Conservation (phyloP, 2,329 filamentous ascomycete species). For the Didymella exigua region DNA sequence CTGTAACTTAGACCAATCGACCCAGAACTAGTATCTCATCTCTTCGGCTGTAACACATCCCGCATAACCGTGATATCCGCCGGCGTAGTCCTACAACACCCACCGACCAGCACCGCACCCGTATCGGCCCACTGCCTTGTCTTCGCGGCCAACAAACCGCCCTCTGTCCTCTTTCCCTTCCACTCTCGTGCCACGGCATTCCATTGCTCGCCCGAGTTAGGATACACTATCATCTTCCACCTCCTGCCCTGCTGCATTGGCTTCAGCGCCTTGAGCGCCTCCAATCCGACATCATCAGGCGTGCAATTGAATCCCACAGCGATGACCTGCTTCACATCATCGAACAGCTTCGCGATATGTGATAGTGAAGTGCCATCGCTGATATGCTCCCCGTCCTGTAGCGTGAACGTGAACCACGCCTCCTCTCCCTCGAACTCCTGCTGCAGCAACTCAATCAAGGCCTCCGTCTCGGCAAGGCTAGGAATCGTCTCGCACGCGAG, state of each 20-base stretch:
- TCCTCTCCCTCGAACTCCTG: constrained; percentile 46
- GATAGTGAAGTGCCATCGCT: constrained; percentile 51
- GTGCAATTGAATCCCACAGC: constrained; percentile 56
- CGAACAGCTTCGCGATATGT: constrained; percentile 41
- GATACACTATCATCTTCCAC: constrained; percentile 49
- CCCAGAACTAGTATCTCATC: background rate
- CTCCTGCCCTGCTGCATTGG: constrained; percentile 15
- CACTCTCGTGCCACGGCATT: constrained; percentile 50
- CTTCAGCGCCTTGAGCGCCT: constrained; percentile 41
- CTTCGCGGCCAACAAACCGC: constrained; percentile 32
- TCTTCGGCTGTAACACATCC: constrained; percentile 24
- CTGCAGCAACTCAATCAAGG: constrained; percentile 47
- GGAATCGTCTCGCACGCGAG: constrained; percentile 56
- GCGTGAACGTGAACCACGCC: constrained; percentile 53
- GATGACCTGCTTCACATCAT: constrained; percentile 42
- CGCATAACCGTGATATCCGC: constrained; percentile 48
- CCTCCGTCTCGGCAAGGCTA: constrained; percentile 47
- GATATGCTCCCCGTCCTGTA: constrained; percentile 45
- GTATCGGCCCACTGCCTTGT: constrained; percentile 42
- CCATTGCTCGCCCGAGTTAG: constrained; percentile 56
- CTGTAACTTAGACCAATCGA: background rate
- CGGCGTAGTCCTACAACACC: constrained; percentile 55
- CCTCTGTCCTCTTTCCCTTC: constrained; percentile 36
- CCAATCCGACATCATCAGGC: constrained; percentile 41
- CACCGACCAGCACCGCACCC: constrained; percentile 53